These are phyloP conservation scores for Debaryomyces fabryi DNA, from an alignment of 1,139 yeast genomes.

Conservation along the genomic window DNA sequence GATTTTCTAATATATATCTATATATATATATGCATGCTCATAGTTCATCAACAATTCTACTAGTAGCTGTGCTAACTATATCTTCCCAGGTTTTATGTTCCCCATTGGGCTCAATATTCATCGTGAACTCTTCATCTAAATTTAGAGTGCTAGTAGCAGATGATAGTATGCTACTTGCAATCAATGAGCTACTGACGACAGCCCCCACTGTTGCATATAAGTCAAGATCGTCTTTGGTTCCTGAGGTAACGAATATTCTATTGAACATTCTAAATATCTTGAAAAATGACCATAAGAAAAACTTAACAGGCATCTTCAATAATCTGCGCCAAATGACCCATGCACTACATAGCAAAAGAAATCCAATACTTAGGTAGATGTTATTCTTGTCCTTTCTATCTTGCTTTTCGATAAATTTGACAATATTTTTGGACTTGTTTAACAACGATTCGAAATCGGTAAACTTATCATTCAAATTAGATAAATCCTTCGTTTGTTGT, in stretches of 20 bases:
- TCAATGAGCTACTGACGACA: constrained; percentile 7
- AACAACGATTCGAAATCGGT: constrained; percentile 57
- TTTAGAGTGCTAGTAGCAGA: constrained; percentile 6
- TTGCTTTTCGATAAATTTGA: constrained; percentile 66
- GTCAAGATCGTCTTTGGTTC: constrained; percentile 4
- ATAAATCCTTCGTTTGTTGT: constrained; percentile 56
- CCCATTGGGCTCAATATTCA: constrained; percentile 13
- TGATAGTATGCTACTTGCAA: constrained; percentile 5
- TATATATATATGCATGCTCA: constrained; percentile 2
- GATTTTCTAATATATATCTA: constrained; percentile 4
- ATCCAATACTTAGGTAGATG: constrained; percentile 60
- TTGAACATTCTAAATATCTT: constrained; percentile 46
- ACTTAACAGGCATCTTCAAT: constrained; percentile 55
- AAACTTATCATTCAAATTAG: constrained; percentile 52
- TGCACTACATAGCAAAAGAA: constrained; percentile 54
- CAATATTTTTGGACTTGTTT: constrained; percentile 56
- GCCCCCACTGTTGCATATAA: constrained; percentile 5
- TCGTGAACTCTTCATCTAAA: constrained; percentile 15
- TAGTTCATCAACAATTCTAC: constrained; percentile 11
- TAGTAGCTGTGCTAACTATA: constrained; percentile 5
- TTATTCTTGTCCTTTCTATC: constrained; percentile 63
- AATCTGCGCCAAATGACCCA: constrained; percentile 72
- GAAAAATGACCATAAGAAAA: constrained; percentile 61
- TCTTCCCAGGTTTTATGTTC: constrained; percentile 16
- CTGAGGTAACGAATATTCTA: neutral